Conservation (phyloP, 23 red algal species). For the Gracilaria gracilis region DNA sequence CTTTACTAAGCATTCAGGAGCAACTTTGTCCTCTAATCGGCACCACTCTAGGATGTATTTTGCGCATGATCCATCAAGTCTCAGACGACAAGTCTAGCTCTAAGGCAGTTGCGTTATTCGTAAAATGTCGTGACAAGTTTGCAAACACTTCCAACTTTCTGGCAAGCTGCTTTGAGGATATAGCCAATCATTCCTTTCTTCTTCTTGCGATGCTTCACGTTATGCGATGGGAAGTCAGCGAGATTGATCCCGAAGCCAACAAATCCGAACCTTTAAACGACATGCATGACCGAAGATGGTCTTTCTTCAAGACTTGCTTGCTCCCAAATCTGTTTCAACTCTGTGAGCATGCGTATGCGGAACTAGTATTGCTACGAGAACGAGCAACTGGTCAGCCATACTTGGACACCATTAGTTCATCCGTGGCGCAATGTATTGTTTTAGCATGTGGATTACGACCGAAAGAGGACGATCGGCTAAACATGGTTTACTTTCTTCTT, state of each 20-base stretch:
- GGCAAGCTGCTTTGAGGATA: background rate
- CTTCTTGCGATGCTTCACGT: constrained; percentile 33
- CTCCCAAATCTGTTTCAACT: constrained; percentile 1
- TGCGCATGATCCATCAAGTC: background rate
- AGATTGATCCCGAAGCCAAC: background rate
- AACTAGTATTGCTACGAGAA: constrained; percentile 28
- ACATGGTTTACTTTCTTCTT: constrained; percentile 16
- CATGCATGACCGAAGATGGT: constrained; percentile 2
- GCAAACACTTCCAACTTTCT: background rate
- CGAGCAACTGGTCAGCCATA: background rate
- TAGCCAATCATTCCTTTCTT: background rate
- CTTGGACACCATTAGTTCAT: constrained; percentile 4
- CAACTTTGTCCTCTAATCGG: background rate
- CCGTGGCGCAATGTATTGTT: constrained; percentile 14
- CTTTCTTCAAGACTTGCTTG: background rate
- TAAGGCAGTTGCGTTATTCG: background rate
- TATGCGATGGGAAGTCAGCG: constrained; percentile 25
- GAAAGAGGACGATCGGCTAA: background rate
- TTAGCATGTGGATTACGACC: constrained; percentile 2
- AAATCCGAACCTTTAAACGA: background rate
- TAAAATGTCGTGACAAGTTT: constrained; percentile 12
- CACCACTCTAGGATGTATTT: background rate
- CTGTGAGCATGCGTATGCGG: background rate
- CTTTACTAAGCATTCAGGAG: background rate
- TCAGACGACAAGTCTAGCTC: background rate